These are phyloP conservation scores for Talaromyces stipitatus DNA, from an alignment of 495 filamentous ascomycete species.

Conservation along the genomic window DNA sequence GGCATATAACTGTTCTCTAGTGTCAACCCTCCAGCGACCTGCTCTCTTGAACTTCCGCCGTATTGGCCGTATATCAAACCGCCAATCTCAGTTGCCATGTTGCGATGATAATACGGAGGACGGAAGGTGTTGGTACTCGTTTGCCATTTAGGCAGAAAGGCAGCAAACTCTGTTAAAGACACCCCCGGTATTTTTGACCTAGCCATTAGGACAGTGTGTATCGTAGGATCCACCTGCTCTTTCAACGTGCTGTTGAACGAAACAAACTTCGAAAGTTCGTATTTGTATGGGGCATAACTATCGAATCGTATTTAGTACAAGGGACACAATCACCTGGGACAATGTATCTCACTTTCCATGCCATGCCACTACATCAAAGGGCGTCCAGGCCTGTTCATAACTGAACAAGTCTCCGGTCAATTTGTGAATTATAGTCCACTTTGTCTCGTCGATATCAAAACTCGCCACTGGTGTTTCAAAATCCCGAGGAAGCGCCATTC, in stretches of 20 bases:
- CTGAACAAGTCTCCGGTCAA: constrained; percentile 47
- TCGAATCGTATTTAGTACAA: not conserved
- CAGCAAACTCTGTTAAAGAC: constrained; percentile 49
- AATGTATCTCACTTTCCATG: too few relatives aligned
- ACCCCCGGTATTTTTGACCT: constrained; percentile 64
- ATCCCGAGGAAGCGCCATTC: constrained; percentile 80
- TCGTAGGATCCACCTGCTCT: constrained; percentile 77
- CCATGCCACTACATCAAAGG: constrained; percentile 86
- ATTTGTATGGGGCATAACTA: constrained; percentile 63
- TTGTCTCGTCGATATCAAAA: constrained; percentile 54
- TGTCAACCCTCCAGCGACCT: too few relatives aligned
- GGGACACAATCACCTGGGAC: not conserved
- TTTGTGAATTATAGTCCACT: constrained; percentile 4
- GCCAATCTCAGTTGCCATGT: constrained; percentile 41
- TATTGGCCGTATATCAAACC: constrained; percentile 47
- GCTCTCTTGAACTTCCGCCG: too few relatives aligned
- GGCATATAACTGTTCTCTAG: too few relatives aligned
- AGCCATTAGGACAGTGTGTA: constrained; percentile 75
- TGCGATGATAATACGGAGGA: constrained; percentile 45
- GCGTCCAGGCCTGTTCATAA: constrained; percentile 62
- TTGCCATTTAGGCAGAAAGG: constrained; percentile 43
- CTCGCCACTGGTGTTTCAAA: constrained; percentile 76
- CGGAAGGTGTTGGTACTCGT: constrained; percentile 39
- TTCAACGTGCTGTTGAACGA: constrained; percentile 64
- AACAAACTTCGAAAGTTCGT: constrained; percentile 76